These are phyloP conservation scores for Monilinia fructigena DNA, from an alignment of 2,329 filamentous ascomycete genomes.

Conservation along the genomic window DNA sequence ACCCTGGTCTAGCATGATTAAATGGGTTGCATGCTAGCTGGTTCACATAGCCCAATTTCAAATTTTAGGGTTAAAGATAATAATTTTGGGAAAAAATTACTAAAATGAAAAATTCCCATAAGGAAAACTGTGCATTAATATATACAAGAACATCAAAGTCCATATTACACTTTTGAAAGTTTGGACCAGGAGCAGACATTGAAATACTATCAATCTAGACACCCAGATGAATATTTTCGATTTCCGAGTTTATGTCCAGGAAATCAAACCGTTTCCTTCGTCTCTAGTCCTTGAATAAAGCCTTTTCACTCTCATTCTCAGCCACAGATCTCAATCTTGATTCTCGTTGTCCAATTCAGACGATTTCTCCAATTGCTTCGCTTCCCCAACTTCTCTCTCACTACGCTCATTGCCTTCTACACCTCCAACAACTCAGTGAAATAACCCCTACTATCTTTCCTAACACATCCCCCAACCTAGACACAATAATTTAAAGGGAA, in stretches of 20 bases:
- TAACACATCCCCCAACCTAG: slow-evolving; percentile 5
- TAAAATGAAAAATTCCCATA: no score
- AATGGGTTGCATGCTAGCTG: no score
- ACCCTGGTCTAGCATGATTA: background rate
- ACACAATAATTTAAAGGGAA: slow-evolving; percentile 4
- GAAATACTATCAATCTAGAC: background rate
- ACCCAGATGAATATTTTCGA: background rate
- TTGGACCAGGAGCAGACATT: background rate
- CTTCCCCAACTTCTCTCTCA: background rate
- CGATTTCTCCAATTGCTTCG: background rate
- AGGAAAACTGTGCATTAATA: no score
- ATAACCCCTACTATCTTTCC: background rate
- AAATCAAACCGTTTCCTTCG: background rate
- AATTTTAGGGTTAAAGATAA: no score
- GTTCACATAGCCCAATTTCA: no score
- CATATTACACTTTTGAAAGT: background rate
- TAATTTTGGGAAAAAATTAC: no score
- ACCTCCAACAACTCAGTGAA: background rate
- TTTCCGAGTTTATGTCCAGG: background rate
- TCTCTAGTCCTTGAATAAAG: background rate
- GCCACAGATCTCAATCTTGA: background rate
- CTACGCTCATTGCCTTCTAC: no score
- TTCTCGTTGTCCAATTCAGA: slow-evolving; percentile 2
- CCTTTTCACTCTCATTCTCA: background rate
- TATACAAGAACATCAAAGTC: no score